phyloP scores from a whole-genome alignment of 176 grass and related monocot species.

The Oryza punctata region DNA sequence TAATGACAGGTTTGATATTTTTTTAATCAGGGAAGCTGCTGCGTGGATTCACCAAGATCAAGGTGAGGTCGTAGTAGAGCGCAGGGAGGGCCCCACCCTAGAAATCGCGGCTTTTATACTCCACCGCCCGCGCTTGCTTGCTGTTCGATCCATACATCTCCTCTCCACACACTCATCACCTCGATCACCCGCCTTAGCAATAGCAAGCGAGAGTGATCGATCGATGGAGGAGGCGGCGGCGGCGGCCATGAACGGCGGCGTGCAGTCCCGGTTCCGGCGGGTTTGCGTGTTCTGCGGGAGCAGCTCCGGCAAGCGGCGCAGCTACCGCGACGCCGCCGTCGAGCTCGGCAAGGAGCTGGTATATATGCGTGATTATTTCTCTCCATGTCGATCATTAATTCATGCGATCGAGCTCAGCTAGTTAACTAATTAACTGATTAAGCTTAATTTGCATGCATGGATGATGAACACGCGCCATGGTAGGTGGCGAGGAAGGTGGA shows the following conservation, averaged over 20 bases:
- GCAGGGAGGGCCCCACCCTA: not conserved
- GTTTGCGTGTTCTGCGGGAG: constrained; percentile 99
- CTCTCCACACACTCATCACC: not conserved
- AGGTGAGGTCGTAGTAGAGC: not conserved
- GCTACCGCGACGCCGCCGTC: constrained; percentile 87
- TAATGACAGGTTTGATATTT: not conserved
- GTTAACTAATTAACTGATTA: not conserved
- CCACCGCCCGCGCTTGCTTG: not conserved
- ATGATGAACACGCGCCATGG: not conserved
- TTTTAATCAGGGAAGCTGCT: not conserved
- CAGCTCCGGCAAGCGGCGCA: constrained; percentile 93
- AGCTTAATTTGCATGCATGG: not conserved
- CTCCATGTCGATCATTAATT: not conserved
- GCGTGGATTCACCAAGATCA: not conserved
- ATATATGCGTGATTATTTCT: not conserved
- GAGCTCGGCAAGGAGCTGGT: constrained; percentile 92
- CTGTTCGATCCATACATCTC: not conserved
- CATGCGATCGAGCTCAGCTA: too few relatives aligned
- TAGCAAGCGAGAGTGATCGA: too few relatives aligned
- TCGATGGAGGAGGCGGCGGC: not conserved
- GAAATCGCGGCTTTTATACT: not conserved
- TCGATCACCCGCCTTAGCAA: too few relatives aligned
- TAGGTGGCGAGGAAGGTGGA: constrained; percentile 86
- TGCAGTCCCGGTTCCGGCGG: constrained; percentile 67
- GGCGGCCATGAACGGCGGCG: not conserved